Base-by-base conservation (phyloP, 163 green algal species). In the Chloromonas sp. region DNA sequence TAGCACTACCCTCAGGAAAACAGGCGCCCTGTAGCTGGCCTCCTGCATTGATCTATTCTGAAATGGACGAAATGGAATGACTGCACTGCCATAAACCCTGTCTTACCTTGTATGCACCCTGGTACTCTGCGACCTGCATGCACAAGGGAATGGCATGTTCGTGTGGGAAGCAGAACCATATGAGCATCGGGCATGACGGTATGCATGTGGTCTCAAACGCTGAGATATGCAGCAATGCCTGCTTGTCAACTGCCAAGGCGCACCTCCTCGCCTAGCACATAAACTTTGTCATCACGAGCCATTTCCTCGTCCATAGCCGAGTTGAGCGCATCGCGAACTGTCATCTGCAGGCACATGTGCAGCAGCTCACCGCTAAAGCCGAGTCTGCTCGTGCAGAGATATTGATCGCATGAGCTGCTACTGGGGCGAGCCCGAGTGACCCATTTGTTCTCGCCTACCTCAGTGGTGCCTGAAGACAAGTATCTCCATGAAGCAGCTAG, bases 211-310 rank as follows among this genome's bases (percentile, higher is more conserved):
- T 36, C 36, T 36, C 36, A 36, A 36, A 36, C 36, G 36, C 36
- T 36, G 36, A 36, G 36, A 36, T 36, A 36, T 36, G 36, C 36
- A 36, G 36, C 36, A 36, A 36, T 36, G 36, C 36, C 36, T 36
- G 36, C 36, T 36, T 36, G 36, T 36, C 36, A 36, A 36, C 36
- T 36, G 36, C 36, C 36, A 36, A 36, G 36, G 85, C 78, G 36
- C 70, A 99, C 97, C 94, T 99, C 97, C 89, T 99, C 97, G 66
- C 97, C 97, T 66, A 99, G 93, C 14, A 99, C 91, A 85, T 99
- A 99, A 2, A 99, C 96, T 61, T 94, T 95, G 2, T 96, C 87
- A 85, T 99, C 97, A 0, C 94, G 85, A 0, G 90, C 93, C 92
- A 99, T 97, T 88, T 99, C 97, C 89, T 99, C 97, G 81, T 98